Evolutionary conservation across 1,139 yeast species (phyloP).

Genomic region (Spathaspora sp.): DNA sequence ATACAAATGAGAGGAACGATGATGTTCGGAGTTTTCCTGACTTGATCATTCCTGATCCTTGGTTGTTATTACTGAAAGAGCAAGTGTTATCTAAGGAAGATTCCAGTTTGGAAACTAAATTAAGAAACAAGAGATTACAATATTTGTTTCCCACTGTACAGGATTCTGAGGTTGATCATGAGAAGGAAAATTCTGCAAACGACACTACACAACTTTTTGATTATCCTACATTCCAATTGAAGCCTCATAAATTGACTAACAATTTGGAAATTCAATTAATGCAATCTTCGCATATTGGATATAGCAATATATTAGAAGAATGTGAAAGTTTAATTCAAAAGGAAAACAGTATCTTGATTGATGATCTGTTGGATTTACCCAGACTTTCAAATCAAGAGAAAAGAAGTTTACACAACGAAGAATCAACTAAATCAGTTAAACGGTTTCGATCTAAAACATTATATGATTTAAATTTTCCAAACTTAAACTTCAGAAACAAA

Average conservation of each 20-base stretch:
- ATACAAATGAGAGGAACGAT: slow-evolving; percentile 7
- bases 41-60: slow-evolving; percentile 5
- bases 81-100: not conserved
- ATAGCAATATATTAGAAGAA: not conserved
- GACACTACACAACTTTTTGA: slow-evolving; percentile 4
- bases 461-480: slow-evolving; percentile 15
- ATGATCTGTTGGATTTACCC: not conserved
- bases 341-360: not conserved
- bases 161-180: not conserved
- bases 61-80: slow-evolving; percentile 8
- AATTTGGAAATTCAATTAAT: slow-evolving; percentile 11
- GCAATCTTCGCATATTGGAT: slow-evolving; percentile 8
- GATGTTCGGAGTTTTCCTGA: not conserved
- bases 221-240: slow-evolving; percentile 11
- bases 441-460: slow-evolving; percentile 13
- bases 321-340: not conserved
- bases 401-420: not conserved
- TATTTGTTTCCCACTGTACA: slow-evolving; percentile 6
- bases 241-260: slow-evolving; percentile 13
- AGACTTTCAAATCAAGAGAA: not conserved
- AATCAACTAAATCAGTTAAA: slow-evolving; percentile 9
- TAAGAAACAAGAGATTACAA: slow-evolving; percentile 11
- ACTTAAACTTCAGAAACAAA: slow-evolving; percentile 9
- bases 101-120: not conserved
- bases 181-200: not conserved